Evolutionary conservation across 768 basidiomycete species (phyloP), one percentile per base, ranked within the genome.

Genomic region (Pulveroboletus sp.): DNA sequence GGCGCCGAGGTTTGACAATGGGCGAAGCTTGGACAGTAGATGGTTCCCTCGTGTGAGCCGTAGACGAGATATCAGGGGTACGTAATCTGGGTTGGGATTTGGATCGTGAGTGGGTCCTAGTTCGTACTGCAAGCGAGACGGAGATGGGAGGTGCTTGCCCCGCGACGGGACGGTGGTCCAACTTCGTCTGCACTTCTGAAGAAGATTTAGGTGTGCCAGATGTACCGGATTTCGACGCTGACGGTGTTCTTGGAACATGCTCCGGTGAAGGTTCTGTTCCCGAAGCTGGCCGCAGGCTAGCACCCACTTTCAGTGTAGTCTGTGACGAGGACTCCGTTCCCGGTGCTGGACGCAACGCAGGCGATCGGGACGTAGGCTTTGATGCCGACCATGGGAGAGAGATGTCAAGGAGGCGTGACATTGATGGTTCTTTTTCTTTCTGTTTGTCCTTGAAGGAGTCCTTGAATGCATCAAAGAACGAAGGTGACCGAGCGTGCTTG

Each of bases 41-140:
- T 30, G 69, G 36, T 39, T 62, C 59, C 55, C 67, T 58, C 10
- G 56, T 55, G 35, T 42, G 57, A 32, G 36, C 38, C 0, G n/a
- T 48, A 15, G 50, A 40, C 10, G 51, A 37, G 9, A 49, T 37
- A 28, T 36, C 54, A 24, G 57, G 49, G n/a, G 47, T 17, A 3
- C 48, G 54, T 24, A 71, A 49, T 56, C 64, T 72, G 3, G 72
- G 69, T 46, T 73, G 72, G 3, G 72, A 74, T 43, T 48, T 56
- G 5, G 71, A 68, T 18, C 69, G 62, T 26, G 63, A 56, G 11
- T 68, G 57, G 4, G 43, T 51, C 18, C 57, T 52, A 2, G 49
- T 13, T 17, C 49, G 52, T 15, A 40, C 41, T 2, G 11, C 38
- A 9, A 36, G 21, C 2, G 56, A 51, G 6, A 30, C 14, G 5